Evolutionary conservation across 345 rosid genomes (phyloP).

Genomic region (Crucihimalaya himalaica): DNA sequence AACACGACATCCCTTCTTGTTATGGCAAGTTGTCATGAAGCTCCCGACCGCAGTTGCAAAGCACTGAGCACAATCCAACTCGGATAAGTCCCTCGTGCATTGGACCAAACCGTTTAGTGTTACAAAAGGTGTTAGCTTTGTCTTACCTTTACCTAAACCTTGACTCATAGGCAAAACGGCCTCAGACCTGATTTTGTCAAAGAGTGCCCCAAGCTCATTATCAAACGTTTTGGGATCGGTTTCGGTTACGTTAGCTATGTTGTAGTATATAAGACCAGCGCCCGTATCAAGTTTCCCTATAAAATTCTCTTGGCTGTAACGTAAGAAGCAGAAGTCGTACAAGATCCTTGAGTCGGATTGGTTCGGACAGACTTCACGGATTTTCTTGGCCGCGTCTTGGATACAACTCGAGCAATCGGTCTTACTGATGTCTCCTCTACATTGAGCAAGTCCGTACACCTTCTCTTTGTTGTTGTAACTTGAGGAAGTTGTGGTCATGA

Average conservation of each 20-base stretch:
- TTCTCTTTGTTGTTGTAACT: conserved; percentile 43
- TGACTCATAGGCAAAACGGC: conserved; percentile 49
- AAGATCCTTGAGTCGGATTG: conserved; percentile 67
- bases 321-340: conserved; percentile 69
- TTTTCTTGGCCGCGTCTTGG: conserved; percentile 59
- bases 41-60: conserved; percentile 60
- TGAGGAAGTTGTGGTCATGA: conserved; percentile 37
- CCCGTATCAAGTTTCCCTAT: conserved; percentile 57
- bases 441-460: conserved; percentile 76
- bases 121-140: conserved; percentile 49
- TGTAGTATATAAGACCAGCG: conserved; percentile 51
- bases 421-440: conserved; percentile 69
- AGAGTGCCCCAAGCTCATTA: conserved; percentile 51
- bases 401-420: conserved; percentile 59
- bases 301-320: conserved; percentile 50
- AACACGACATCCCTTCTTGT: conserved; percentile 64
- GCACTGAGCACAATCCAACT: conserved; percentile 69
- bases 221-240: conserved; percentile 49
- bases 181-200: conserved; percentile 50
- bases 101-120: conserved; percentile 71
- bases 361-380: conserved; percentile 55
- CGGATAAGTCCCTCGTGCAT: conserved; percentile 66
- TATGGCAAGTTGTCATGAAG: conserved; percentile 52
- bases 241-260: conserved; percentile 57
- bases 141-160: conserved; percentile 70